Conservation (phyloP, 2,329 filamentous ascomycete genomes). For the Thermochaetoides dissita region DNA sequence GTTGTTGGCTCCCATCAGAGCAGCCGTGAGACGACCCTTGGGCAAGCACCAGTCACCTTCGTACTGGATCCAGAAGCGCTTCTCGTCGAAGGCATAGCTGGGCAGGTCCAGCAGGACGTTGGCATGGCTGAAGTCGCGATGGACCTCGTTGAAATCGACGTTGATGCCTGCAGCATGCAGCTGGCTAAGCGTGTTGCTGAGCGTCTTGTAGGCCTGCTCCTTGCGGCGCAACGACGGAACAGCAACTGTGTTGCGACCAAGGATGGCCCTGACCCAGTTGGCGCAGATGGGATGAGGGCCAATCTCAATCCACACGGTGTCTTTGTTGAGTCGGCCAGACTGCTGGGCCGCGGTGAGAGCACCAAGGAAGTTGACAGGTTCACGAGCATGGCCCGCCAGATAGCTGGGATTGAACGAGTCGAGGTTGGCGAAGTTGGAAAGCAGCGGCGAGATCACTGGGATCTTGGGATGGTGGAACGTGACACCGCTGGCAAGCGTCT, state of each 20-base stretch:
- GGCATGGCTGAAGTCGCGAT: slow-evolving; percentile 31
- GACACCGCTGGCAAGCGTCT: slow-evolving; percentile 27
- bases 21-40: slow-evolving; percentile 40
- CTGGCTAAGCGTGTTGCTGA: slow-evolving; percentile 40
- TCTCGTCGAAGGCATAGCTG: slow-evolving; percentile 57
- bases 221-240: slow-evolving; percentile 48
- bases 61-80: slow-evolving; percentile 55
- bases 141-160: slow-evolving; percentile 59
- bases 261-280: slow-evolving; percentile 52
- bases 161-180: slow-evolving; percentile 48
- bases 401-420: slow-evolving; percentile 47
- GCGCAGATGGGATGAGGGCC: slow-evolving; percentile 60
- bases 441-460: slow-evolving; percentile 54
- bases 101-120: slow-evolving; percentile 47
- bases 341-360: slow-evolving; percentile 46
- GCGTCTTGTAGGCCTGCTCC: slow-evolving; percentile 50
- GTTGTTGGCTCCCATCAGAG: slow-evolving; percentile 20
- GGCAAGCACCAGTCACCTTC: slow-evolving; percentile 57
- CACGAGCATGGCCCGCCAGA: slow-evolving; percentile 49
- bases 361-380: slow-evolving; percentile 55
- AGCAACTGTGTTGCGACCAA: slow-evolving; percentile 39
- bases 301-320: slow-evolving; percentile 58
- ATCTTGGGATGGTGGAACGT: slow-evolving; percentile 32
- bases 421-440: slow-evolving; percentile 44
- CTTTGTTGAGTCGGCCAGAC: slow-evolving; percentile 45